Conservation (phyloP, 441 rosid species). For the Gossypium aridum region DNA sequence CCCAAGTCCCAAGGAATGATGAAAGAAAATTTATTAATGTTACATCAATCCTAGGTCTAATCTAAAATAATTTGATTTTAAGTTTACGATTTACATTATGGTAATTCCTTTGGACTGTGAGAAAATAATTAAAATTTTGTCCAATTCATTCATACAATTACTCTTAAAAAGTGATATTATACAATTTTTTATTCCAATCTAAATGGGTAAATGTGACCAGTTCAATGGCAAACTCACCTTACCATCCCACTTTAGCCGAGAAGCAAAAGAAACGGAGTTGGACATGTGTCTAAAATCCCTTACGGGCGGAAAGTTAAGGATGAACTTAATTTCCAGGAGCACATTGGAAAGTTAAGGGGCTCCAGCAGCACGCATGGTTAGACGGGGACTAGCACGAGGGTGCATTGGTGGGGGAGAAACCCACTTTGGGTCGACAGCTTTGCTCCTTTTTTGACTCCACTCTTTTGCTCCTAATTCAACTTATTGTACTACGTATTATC, state of each 20-base stretch:
- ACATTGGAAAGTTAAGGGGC: background rate
- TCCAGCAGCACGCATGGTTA: conserved; percentile 1
- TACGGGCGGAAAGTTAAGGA: background rate
- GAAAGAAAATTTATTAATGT: background rate
- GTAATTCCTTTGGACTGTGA: background rate
- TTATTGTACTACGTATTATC: background rate
- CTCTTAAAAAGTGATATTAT: background rate
- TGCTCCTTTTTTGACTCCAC: background rate
- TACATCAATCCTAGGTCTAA: background rate
- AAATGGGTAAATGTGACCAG: background rate
- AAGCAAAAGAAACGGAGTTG: background rate
- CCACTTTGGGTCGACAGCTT: background rate
- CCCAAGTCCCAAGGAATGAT: background rate
- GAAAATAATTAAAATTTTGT: too few relatives aligned
- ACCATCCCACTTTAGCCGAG: background rate
- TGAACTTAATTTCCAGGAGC: background rate
- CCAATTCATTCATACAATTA: background rate
- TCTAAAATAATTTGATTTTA: background rate
- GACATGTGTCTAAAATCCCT: background rate
- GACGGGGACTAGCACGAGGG: background rate
- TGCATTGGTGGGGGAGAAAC: background rate
- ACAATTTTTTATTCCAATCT: background rate
- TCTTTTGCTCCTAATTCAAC: background rate
- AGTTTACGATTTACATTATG: background rate
- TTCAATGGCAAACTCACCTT: background rate